Base-by-base conservation (phyloP, 2,329 filamentous ascomycete species). In the Cordyceps fumosorosea region DNA sequence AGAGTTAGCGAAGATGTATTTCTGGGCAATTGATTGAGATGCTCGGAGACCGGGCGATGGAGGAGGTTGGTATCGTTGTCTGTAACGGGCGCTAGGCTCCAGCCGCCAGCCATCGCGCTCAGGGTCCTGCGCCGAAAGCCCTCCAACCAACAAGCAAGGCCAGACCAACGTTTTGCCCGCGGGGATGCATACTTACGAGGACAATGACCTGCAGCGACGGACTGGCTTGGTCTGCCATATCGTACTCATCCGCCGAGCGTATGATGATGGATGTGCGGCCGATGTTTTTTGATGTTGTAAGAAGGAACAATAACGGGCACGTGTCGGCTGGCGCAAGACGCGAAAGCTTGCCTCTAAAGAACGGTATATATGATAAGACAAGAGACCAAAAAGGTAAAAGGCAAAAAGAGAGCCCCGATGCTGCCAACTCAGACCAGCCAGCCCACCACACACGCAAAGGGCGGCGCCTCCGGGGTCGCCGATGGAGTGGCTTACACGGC, bases 151-250 rank as follows among this genome's bases (percentile, higher is more conserved):
- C 50, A 60, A 6, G 5, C 34, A n/a, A 50, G 5, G 7, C 6
- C 14, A 20, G 22, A 22, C 44, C 3, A 29, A 29, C 6, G 29
- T 7, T 29, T 29, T 29, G 29, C n/a, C 44, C 24, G 3, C 10
- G 22, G 12, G 2, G 3, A 2, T 11, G 29, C n/a, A 22, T 59
- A 82, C 87, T 79, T 78, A 91, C 89, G 78, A 91, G 74, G 63
- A 91, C 80, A 76, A 91, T 90, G 53, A 91, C 86, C 75, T 91
- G 88, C 75, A 91, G 76, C 47, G 84, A 84, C 72, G 84, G 81
- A 62, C 72, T 65, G 56, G 66, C 63, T 52, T 68, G 63, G 51
- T 69, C 66, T 53, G 67, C 67, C 69, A 67, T 69, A 63, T 68
- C 70, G 22, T 42, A n/a, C 16, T 45, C 26, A 29, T 51, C 56